Base-by-base conservation (phyloP, 805 yeast genomes). In the Grigorovia humatica region DNA sequence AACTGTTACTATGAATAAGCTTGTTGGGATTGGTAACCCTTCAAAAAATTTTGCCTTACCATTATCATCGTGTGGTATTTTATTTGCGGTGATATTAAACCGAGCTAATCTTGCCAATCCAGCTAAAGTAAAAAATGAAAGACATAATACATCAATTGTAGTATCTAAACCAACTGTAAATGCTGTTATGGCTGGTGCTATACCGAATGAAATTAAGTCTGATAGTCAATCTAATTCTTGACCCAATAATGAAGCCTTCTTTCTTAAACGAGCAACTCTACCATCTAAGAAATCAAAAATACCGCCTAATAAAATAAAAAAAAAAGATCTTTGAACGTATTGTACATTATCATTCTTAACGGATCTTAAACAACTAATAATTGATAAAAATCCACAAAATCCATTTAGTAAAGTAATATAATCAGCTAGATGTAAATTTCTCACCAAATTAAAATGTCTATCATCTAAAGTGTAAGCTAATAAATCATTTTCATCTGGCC, bases 231-330 rank as follows among this genome's bases (percentile, higher is more conserved):
- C 99, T 61, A 93, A 78, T 71, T 93, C 99, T 70, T 93, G 98
- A 54, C 99, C 99, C 85, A 93, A 87, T 50, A 93, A 76, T 11
- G 95, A 84, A 2, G 95, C 80, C 72, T 90, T 88, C 66, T 89
- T 85, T 71, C 96, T 80, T 72, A 93, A 78, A 63, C 99, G 79
- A 4, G 99, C 99, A 8, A 91, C 99, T 61, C 95, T 81, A 38
- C 99, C 99, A 67, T 93, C 99, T 67, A 93, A 85, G 67, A 93
- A 88, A 68, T 91, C 99, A 68, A 91, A 91, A 65, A 91, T 88
- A 62, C 90, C 79, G 3, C 99, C 99, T 57, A 91, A 73, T 15
- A 86, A 76, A 44, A 89, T 88, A 70, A 86, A 88, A 56, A 85
- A 81, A 70, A 88, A 90, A 1, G 98, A 96, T 60, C 96, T 77